phyloP scores from a whole-genome alignment of 192 early-diverging fungal species.

The Globomyces pollinis-pini region DNA sequence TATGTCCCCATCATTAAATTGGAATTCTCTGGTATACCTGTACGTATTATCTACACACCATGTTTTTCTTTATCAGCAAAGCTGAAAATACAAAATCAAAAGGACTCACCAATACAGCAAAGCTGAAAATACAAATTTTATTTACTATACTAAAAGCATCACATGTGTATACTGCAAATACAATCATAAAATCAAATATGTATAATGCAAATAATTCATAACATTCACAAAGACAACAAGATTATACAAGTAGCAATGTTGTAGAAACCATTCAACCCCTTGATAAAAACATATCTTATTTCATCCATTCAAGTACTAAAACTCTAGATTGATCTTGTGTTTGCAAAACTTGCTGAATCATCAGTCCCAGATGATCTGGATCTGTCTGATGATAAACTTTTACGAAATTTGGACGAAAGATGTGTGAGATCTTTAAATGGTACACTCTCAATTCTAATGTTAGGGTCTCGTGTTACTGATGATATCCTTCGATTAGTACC shows the following conservation, averaged over 20 bases:
- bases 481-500: slow-evolving; percentile 92
- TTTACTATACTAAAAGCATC: too few relatives aligned
- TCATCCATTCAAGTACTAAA: background rate
- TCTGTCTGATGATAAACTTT: slow-evolving; percentile 73
- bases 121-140: too few relatives aligned
- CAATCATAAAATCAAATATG: too few relatives aligned
- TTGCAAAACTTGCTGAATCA: slow-evolving; percentile 66
- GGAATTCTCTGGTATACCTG: slow-evolving; percentile 82
- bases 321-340: slow-evolving; percentile 84
- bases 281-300: background rate
- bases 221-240: too few relatives aligned
- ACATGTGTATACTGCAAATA: too few relatives aligned
- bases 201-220: too few relatives aligned
- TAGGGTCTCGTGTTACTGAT: slow-evolving; percentile 93
- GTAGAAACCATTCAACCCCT: background rate
- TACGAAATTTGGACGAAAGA: slow-evolving; percentile 81
- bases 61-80: too few relatives aligned
- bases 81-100: too few relatives aligned
- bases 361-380: slow-evolving; percentile 81
- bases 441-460: slow-evolving; percentile 8
- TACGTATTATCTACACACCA: too few relatives aligned
- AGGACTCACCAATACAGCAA: too few relatives aligned
- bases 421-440: slow-evolving; percentile 89
- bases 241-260: too few relatives aligned
- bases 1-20: slow-evolving; percentile 95